Evolutionary conservation across 1,284 basidiomycete genomes (phyloP).

Genomic region (Cryptococcus wingfieldii): DNA sequence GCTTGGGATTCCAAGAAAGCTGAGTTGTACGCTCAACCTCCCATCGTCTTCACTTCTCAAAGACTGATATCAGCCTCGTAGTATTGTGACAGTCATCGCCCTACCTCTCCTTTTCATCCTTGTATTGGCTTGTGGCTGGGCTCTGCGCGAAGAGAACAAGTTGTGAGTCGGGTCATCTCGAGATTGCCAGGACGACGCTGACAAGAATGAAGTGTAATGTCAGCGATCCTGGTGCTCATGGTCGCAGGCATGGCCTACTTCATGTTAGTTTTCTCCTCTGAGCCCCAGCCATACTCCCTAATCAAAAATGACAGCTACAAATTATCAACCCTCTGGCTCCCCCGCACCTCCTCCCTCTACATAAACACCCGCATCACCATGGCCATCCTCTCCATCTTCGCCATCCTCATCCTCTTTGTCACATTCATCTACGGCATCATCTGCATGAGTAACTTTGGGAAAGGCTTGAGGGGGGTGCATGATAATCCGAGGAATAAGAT

Average conservation of each 20-base stretch:
- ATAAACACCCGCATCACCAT: slow-evolving; percentile 34
- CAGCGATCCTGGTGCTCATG: slow-evolving; percentile 72
- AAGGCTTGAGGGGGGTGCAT: slow-evolving; percentile 29
- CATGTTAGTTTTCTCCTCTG: slow-evolving; percentile 49
- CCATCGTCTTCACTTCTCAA: slow-evolving; percentile 37
- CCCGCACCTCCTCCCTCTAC: slow-evolving; percentile 23
- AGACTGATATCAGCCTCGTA: slow-evolving; percentile 45
- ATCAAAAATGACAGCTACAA: slow-evolving; percentile 28
- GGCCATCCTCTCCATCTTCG: slow-evolving; percentile 40
- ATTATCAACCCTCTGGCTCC: slow-evolving; percentile 34
- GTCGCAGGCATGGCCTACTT: slow-evolving; percentile 79
- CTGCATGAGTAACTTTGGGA: slow-evolving; percentile 37
- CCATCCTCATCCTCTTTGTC: slow-evolving; percentile 33
- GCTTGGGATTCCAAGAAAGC: slow-evolving; percentile 25
- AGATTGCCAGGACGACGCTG: not conserved
- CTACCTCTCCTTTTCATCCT: slow-evolving; percentile 73
- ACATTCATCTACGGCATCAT: slow-evolving; percentile 31
- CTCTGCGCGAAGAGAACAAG: slow-evolving; percentile 26
- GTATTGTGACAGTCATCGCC: slow-evolving; percentile 76
- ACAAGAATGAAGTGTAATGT: slow-evolving; percentile 63
- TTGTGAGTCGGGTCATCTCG: slow-evolving; percentile 14
- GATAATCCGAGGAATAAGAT: slow-evolving; percentile 31
- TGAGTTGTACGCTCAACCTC: slow-evolving; percentile 62
- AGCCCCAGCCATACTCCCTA: not conserved
- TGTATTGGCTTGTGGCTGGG: slow-evolving; percentile 53